Base-by-base conservation (phyloP, 1,139 yeast species). In the Eremothecium coryli region DNA sequence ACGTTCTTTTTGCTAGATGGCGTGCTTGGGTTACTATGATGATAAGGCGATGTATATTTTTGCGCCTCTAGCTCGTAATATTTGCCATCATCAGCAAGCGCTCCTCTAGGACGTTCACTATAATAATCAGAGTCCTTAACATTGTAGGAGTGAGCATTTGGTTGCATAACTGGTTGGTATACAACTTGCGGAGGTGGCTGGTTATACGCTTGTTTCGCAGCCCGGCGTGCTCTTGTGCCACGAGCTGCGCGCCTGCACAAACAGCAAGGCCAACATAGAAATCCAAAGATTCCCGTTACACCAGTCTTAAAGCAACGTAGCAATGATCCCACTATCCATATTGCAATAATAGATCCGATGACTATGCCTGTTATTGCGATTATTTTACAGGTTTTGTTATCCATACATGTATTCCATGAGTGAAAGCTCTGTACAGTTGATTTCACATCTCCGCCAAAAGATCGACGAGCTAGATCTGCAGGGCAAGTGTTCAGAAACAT, bases 351-450 rank as follows among this genome's bases (percentile, higher is more conserved):
- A 1, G 54, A 64, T 0, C 76, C 90, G 9, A 82, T 49, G 0
- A 67, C 73, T 2, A 82, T 78, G 4, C 81, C 76, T n/a, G 81
- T 80, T 32, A 82, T 82, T 7, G 82, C 88, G 13, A 79, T 71
- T 42, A 81, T 71, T 53, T 82, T 82, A 59, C 95, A 82, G 25
- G 76, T 66, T 25, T 62, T 73, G 55, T 81, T 78, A 49, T 70
- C 76, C 93, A 81, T 81, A 60, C 95, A 82, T 2, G 82, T 71
- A 51, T 78, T 73, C 93, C 93, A 82, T 30, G 60, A 50, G 48
- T 64, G 71, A 62, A 80, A 79, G 2, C 84, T 64, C 14, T 68
- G 51, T 6, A 76, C 78, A 0, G 81, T 73, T 17, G 34, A 37
- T 12, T 39, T 38, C 1, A 50, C 44, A 32, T 45, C 52, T 21